phyloP scores from a whole-genome alignment of 2,329 filamentous ascomycete genomes.

The Xylaria sp. region DNA sequence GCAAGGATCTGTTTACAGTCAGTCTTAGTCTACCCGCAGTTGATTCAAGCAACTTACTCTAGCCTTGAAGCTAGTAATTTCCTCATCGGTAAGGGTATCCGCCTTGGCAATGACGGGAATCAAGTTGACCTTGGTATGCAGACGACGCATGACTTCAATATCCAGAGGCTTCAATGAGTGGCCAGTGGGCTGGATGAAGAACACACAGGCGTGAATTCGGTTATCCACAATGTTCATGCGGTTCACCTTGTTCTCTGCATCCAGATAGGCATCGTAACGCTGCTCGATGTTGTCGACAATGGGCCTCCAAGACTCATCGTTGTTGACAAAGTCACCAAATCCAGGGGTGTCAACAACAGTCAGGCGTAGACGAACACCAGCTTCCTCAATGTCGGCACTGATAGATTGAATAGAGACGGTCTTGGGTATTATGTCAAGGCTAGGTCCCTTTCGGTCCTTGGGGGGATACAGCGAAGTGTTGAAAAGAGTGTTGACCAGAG shows the following conservation, averaged over 20 bases:
- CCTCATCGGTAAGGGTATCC: conserved; percentile 96
- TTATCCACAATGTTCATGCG: conserved; percentile 99
- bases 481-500: conserved; percentile 98
- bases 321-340: conserved; percentile 99
- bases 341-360: conserved; percentile 98
- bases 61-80: conserved; percentile 93
- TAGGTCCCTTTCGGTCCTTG: conserved; percentile 97
- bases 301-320: conserved; percentile 98
- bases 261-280: conserved; percentile 96
- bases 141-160: conserved; percentile 98
- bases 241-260: conserved; percentile 99
- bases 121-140: conserved; percentile 99
- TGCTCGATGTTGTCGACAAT: conserved; percentile 99
- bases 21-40: not conserved
- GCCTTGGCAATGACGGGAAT: conserved; percentile 99
- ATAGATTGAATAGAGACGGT: conserved; percentile 95
- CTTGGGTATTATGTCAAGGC: conserved; percentile 98
- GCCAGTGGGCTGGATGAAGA: conserved; percentile 99
- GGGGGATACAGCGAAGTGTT: conserved; percentile 99
- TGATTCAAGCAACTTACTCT: conserved; percentile 72
- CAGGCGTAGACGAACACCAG: conserved; percentile 92
- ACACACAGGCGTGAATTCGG: conserved; percentile 97
- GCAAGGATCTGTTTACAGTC: conserved; percentile 78
- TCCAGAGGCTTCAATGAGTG: conserved; percentile 98
- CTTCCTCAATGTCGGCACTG: conserved; percentile 97